These are phyloP conservation scores for Schwanniomyces sp. DNA, from an alignment of 805 yeast species.

Conservation along the genomic window DNA sequence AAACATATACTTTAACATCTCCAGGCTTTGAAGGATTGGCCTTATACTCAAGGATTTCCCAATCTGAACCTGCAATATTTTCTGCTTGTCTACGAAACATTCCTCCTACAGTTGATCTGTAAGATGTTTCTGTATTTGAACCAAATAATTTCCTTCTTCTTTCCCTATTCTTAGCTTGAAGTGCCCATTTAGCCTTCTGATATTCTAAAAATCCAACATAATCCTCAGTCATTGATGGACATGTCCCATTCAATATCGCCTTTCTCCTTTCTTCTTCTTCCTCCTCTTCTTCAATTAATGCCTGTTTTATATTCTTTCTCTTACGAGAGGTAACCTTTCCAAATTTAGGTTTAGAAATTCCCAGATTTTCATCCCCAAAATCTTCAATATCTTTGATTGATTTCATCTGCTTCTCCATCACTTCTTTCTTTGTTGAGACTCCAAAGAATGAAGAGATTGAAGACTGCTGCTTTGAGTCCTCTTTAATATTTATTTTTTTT, in stretches of 20 bases:
- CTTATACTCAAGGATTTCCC: constrained; percentile 83
- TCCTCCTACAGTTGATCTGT: constrained; percentile 61
- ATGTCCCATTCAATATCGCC: constrained; percentile 47
- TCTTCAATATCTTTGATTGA: constrained; percentile 73
- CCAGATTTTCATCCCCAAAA: constrained; percentile 42
- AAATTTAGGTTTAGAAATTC: constrained; percentile 29
- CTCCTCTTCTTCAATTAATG: constrained; percentile 19
- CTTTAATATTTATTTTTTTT: constrained; percentile 55
- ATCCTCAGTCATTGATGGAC: constrained; percentile 69
- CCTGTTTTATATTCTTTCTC: constrained; percentile 32
- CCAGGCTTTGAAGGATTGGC: constrained; percentile 60
- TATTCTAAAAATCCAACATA: constrained; percentile 67
- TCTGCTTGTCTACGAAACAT: constrained; percentile 80
- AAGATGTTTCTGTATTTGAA: constrained; percentile 48
- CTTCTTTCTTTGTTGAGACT: constrained; percentile 41
- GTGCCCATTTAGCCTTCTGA: constrained; percentile 86
- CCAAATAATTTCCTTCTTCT: constrained; percentile 84
- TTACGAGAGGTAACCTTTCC: constrained; percentile 51
- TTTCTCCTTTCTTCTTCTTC: constrained; percentile 52
- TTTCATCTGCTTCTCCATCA: constrained; percentile 36
- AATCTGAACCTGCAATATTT: constrained; percentile 67
- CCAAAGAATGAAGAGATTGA: constrained; percentile 59
- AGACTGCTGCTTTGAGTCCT: constrained; percentile 72
- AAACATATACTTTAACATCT: constrained; percentile 69
- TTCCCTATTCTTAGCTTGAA: constrained; percentile 68